phyloP scores from a whole-genome alignment of 2,329 filamentous ascomycete genomes.

The Triangularia verruculosa region DNA sequence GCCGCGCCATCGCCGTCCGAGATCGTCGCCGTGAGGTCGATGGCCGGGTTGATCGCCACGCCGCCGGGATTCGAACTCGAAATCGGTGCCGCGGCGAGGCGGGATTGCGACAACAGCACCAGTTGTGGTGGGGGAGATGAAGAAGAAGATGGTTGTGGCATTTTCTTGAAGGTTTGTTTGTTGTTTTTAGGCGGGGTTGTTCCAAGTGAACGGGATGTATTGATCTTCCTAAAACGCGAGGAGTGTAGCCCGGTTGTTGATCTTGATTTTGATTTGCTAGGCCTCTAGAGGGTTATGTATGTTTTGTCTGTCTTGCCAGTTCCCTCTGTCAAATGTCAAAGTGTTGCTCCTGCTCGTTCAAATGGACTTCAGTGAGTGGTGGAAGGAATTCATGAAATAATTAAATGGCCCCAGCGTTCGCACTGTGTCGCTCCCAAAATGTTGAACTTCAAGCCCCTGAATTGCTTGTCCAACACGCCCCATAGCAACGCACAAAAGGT shows the following conservation, averaged over 20 bases:
- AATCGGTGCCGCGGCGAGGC: constrained; percentile 50
- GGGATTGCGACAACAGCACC: constrained; percentile 54
- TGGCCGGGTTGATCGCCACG: constrained; percentile 75
- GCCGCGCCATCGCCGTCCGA: constrained; percentile 50
- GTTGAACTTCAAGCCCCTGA: background rate
- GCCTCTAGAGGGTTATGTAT: background rate
- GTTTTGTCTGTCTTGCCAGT: background rate
- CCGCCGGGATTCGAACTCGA: constrained; percentile 50
- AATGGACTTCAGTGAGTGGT: background rate
- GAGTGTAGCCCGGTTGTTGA: too few species aligned
- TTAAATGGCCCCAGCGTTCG: background rate
- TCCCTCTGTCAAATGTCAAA: background rate
- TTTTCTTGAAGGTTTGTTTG: background rate
- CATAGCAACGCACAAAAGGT: background rate
- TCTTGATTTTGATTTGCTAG: background rate
- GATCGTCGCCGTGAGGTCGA: constrained; percentile 78
- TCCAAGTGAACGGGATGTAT: background rate
- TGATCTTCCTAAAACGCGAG: too few species aligned
- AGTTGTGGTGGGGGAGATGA: constrained; percentile 32
- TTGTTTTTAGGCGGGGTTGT: background rate
- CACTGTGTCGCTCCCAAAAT: background rate
- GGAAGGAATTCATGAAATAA: constrained; percentile 4
- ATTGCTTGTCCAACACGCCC: background rate
- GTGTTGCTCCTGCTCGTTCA: background rate
- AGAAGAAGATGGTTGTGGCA: constrained; percentile 20